Conservation (phyloP, 257 asterid species). For the Henckelia pumila region DNA sequence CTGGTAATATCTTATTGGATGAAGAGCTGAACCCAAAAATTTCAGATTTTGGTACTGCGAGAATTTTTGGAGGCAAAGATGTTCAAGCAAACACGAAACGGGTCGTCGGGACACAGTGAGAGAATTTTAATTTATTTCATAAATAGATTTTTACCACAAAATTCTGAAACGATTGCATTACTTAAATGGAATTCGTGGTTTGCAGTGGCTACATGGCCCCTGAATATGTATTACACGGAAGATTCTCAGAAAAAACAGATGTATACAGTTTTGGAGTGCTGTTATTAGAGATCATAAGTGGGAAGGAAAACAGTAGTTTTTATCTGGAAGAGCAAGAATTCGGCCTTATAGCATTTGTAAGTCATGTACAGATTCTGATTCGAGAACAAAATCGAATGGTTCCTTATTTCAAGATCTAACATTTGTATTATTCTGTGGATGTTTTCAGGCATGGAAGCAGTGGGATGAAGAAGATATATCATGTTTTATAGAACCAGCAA, state of each 20-base stretch:
- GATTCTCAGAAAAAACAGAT: constrained; percentile 31
- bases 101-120: constrained; percentile 40
- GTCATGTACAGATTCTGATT: not conserved
- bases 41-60: constrained; percentile 44
- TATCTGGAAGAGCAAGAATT: constrained; percentile 14
- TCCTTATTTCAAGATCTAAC: no score
- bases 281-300: constrained; percentile 28
- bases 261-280: constrained; percentile 35
- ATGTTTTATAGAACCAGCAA: constrained; percentile 13
- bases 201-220: no score
- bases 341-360: constrained; percentile 26
- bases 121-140: no score
- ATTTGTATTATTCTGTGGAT: no score
- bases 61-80: constrained; percentile 29
- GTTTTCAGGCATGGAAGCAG: constrained; percentile 26
- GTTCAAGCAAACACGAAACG: constrained; percentile 29
- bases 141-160: not conserved
- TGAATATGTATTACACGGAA: constrained; percentile 23
- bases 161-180: not conserved
- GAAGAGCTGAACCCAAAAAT: constrained; percentile 32
- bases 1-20: constrained; percentile 32
- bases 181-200: not conserved
- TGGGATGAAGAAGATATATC: constrained; percentile 18
- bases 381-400: no score
- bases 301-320: constrained; percentile 28